phyloP scores from a whole-genome alignment of 345 rosid genomes.

The Trapa bicornis region DNA sequence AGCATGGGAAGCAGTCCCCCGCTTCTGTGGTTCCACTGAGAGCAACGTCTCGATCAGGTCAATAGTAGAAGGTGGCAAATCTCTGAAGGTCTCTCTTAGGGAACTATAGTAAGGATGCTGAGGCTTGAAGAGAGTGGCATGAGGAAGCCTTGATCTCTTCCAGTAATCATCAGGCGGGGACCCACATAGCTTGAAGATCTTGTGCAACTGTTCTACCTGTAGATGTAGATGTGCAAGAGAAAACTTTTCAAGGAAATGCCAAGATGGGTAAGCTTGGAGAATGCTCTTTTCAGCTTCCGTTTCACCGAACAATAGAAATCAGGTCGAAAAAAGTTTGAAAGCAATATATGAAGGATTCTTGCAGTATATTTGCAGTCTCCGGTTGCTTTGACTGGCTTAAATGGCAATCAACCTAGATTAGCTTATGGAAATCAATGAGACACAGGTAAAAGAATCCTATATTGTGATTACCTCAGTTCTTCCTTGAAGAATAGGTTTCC shows the following conservation, averaged over 20 bases:
- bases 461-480: constrained; percentile 68
- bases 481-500: constrained; percentile 83
- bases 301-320: too few relatives aligned
- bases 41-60: constrained; percentile 68
- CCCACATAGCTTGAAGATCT: constrained; percentile 95
- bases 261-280: neutral
- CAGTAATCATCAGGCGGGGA: constrained; percentile 93
- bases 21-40: constrained; percentile 75
- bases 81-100: constrained; percentile 56
- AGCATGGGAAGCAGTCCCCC: constrained; percentile 75
- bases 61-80: constrained; percentile 45
- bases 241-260: neutral
- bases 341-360: too few relatives aligned
- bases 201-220: constrained; percentile 93
- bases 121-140: constrained; percentile 79
- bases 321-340: too few relatives aligned
- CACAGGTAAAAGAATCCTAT: neutral
- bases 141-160: constrained; percentile 89
- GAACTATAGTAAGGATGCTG: constrained; percentile 76
- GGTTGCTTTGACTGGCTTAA: neutral
- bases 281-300: too few relatives aligned
- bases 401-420: neutral
- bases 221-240: constrained; percentile 4
- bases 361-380: too few relatives aligned
- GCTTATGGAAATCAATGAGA: neutral